Conservation (phyloP, 345 rosid species). For the Anastatica hierochuntica region DNA sequence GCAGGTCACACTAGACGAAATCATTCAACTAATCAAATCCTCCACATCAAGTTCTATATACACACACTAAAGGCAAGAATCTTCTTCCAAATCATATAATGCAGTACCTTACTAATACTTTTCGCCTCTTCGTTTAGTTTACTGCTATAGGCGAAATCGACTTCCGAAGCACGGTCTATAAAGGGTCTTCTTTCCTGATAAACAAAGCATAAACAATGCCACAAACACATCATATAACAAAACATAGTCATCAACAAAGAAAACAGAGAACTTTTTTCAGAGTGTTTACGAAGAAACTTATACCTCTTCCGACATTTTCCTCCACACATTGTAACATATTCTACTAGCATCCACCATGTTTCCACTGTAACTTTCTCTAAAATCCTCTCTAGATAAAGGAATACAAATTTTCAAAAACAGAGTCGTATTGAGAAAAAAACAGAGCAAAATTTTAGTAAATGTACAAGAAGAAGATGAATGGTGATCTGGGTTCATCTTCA, state of each 20-base stretch:
- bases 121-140: conserved; percentile 18
- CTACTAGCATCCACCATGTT: conserved; percentile 33
- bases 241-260: background rate
- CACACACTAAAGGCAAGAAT: background rate
- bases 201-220: background rate
- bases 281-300: background rate
- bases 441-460: conserved; percentile 8
- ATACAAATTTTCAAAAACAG: no score
- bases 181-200: conserved; percentile 53
- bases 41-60: background rate
- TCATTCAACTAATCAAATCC: background rate
- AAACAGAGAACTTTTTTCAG: background rate
- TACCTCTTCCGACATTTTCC: conserved; percentile 59
- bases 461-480: conserved; percentile 66
- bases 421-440: no score
- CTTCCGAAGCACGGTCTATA: conserved; percentile 26
- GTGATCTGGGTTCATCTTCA: conserved; percentile 57
- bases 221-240: background rate
- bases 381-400: conserved; percentile 39
- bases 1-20: background rate
- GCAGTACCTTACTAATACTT: conserved; percentile 10
- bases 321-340: conserved; percentile 57
- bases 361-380: conserved; percentile 14
- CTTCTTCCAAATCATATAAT: no score
- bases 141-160: conserved; percentile 19